Base-by-base conservation (phyloP, 495 filamentous ascomycete genomes). In the Tuber microsphaerosporum region DNA sequence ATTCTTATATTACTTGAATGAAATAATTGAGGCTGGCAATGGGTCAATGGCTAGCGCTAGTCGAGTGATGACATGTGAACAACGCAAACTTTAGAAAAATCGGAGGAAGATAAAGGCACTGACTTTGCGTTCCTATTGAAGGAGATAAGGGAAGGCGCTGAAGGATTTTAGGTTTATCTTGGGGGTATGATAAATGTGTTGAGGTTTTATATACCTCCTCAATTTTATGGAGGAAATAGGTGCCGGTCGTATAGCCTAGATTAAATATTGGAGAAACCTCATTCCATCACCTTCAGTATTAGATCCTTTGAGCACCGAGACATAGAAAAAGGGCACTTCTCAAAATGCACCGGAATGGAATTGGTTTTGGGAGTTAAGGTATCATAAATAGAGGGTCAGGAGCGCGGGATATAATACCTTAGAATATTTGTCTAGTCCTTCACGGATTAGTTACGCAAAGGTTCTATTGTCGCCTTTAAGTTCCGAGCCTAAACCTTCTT, bases 1-100 rank as follows among this genome's bases (percentile, higher is more conserved):
- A n/a, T n/a, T n/a, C n/a, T n/a, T n/a, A n/a, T n/a, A n/a, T n/a
- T n/a, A n/a, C n/a, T n/a, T n/a, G n/a, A n/a, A n/a, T n/a, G n/a
- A n/a, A n/a, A n/a, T n/a, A n/a, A n/a, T n/a, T n/a, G n/a, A n/a
- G 2, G 5, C 45, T 20, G 45, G 5, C 19, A 22, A 20, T 48
- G 17, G 5, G 19, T 7, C 0, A n/a, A n/a, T 51, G 0, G 8
- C 9, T n/a, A 7, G 7, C 9, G 8, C 6, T 51, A 0, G 1
- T 51, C 48, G 48, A 51, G 48, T 51, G 48, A 51, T n/a, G 22
- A 8, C 8, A 12, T 51, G 48, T 51, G 48, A 51, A 51, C 22
- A 51, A 0, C 0, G 7, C 48, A n/a, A n/a, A 6, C 22, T 10
- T 51, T 51, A 8, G 22, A n/a, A 8, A 2, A n/a, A 51, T 12